phyloP scores from a whole-genome alignment of 2,329 filamentous ascomycete species.

The Pezicula neosporulosa region DNA sequence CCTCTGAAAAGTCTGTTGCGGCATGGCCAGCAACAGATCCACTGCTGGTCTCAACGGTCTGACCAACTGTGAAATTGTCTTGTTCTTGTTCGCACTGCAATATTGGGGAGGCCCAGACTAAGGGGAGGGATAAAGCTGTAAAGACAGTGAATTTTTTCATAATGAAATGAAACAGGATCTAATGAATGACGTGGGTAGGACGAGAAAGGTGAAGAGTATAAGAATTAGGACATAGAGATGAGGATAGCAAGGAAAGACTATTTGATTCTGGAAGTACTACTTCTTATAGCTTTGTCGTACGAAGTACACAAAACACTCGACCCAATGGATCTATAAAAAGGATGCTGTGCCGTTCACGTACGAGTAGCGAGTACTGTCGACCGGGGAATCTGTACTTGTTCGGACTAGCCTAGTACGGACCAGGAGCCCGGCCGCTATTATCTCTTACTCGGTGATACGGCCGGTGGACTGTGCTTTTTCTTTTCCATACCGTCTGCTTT shows the following conservation, averaged over 20 bases:
- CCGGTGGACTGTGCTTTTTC: too few relatives aligned
- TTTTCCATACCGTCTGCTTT: too few relatives aligned
- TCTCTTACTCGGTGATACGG: too few relatives aligned
- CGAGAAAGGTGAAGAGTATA: background rate
- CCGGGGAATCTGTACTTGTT: too few relatives aligned
- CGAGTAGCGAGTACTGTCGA: too few relatives aligned
- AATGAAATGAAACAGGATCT: background rate
- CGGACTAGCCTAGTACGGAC: too few relatives aligned
- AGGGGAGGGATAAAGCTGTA: constrained; percentile 8
- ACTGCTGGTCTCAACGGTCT: constrained; percentile 14
- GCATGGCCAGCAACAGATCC: constrained; percentile 17
- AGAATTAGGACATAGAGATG: background rate
- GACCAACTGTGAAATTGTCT: constrained; percentile 12
- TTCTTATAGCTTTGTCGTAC: background rate
- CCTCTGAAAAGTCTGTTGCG: constrained; percentile 7
- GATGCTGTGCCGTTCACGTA: too few relatives aligned
- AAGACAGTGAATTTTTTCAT: constrained; percentile 7
- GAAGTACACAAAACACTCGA: too few relatives aligned
- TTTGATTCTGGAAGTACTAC: background rate
- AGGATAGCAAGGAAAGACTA: background rate
- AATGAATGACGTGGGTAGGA: background rate
- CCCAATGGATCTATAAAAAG: too few relatives aligned
- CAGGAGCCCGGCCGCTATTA: too few relatives aligned
- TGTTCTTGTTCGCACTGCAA: background rate
- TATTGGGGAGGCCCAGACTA: constrained; percentile 6